Base-by-base conservation (phyloP, 208 protist species). In the Acanthamoeba quina region DNA sequence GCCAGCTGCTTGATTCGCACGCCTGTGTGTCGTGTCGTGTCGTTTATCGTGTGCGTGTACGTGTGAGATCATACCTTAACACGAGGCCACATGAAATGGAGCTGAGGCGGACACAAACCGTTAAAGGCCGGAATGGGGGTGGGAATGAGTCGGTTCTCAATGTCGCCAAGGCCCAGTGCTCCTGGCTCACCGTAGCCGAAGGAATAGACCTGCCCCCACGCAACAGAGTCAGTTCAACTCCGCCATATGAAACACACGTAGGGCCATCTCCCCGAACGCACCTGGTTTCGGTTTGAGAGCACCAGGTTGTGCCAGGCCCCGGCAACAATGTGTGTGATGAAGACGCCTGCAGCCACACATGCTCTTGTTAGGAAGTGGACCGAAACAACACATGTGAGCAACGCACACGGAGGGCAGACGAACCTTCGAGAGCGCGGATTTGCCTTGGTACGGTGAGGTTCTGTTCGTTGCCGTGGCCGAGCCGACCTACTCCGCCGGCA, bases 1-100 rank as follows among this genome's bases (percentile, higher is more conserved):
- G 58, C 58, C 58, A 64, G 21, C 58, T 64, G 58, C 58, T 64
- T 64, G 58, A 64, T 64, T 64, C 58, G 58, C 58, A 64, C 58
- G 58, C 58, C 58, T 64, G 58, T 54, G 52, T 15, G 52, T 58
- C 52, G 52, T 58, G 10, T 19, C 52, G n/a, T n/a, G n/a, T n/a
- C n/a, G n/a, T n/a, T n/a, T n/a, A 58, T 58, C 52, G 52, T 64
- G 58, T 64, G 21, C 11, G 21, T n/a, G 58, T n/a, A n/a, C n/a
- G n/a, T n/a, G n/a, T n/a, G n/a, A n/a, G n/a, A n/a, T n/a, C n/a
- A n/a, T n/a, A n/a, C n/a, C n/a, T n/a, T n/a, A n/a, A n/a, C n/a
- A n/a, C n/a, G n/a, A n/a, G n/a, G n/a, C n/a, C n/a, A n/a, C n/a
- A n/a, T n/a, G n/a, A n/a, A n/a, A n/a, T n/a, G n/a, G n/a, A n/a